Base-by-base conservation (phyloP, 2,329 filamentous ascomycete genomes). In the Ustilaginoidea virens region DNA sequence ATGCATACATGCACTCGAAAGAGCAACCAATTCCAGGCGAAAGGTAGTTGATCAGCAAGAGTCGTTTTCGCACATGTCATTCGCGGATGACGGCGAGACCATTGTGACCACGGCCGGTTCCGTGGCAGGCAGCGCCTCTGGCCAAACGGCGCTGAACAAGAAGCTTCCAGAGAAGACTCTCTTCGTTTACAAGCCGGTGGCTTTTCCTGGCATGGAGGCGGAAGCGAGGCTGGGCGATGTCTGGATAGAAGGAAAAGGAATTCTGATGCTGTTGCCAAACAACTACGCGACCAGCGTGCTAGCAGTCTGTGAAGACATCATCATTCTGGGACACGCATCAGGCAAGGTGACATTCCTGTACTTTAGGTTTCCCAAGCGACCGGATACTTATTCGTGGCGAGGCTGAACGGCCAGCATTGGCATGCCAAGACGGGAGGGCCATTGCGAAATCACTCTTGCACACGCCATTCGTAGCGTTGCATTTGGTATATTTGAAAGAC, bases 321-420 rank as follows among this genome's bases (percentile, higher is more conserved):
- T 35, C 2, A 35, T 35, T 30, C 7, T 35, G 28, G 33, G 33
- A 13, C 33, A 35, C n/a, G 33, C 33, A 11, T 35, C 33, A 9
- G 33, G 33, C 8, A 35, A 33, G 15, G 30, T 35, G 21, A 33
- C 33, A n/a, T 35, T 35, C 28, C 25, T 35, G 4, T 35, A 35
- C 24, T 35, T 35, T 23, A 28, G 33, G 9, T 30, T 35, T 5
- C 30, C 30, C 1, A 33, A 18, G 19, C 13, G 28, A n/a, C 33
- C 30, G 4, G 33, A 22, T 9, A 24, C 10, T n/a, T 35, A 35
- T 29, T n/a, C 30, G 2, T 20, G 14, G 7, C 21, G 14, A 11
- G 16, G 11, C 7, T 20, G 19, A 20, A 20, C 11, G 7, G n/a
- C n/a, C n/a, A n/a, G n/a, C n/a, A n/a, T n/a, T n/a, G n/a, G n/a